Evolutionary conservation across 495 filamentous ascomycete species (phyloP).

Genomic region (Rhizodiscina lignyota): DNA sequence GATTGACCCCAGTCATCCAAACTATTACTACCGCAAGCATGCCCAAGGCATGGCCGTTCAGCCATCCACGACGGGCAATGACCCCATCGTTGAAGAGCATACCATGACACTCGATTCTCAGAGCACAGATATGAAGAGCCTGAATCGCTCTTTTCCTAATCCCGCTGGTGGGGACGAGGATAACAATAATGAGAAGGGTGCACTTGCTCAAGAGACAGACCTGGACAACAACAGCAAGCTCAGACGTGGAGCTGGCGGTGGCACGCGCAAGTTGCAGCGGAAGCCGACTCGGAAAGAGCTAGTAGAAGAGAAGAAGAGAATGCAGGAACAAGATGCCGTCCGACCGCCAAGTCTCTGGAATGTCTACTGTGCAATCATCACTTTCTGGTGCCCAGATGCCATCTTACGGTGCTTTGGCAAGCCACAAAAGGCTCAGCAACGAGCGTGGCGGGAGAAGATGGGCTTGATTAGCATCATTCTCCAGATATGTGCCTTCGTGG

Average conservation of each 20-base stretch:
- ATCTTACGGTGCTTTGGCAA: slow-evolving; percentile 74
- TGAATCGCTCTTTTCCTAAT: slow-evolving; percentile 16
- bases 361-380: slow-evolving; percentile 82
- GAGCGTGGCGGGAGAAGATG: slow-evolving; percentile 98
- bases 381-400: slow-evolving; percentile 87
- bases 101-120: slow-evolving; percentile 40
- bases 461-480: slow-evolving; percentile 88
- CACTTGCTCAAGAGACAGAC: no score
- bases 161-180: slow-evolving; percentile 4
- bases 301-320: slow-evolving; percentile 42
- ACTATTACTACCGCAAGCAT: slow-evolving; percentile 88
- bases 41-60: slow-evolving; percentile 74
- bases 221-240: slow-evolving; percentile 23
- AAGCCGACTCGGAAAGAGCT: slow-evolving; percentile 31
- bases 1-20: slow-evolving; percentile 69
- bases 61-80: slow-evolving; percentile 82
- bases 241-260: slow-evolving; percentile 16
- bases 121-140: slow-evolving; percentile 34
- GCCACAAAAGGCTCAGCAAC: slow-evolving; percentile 70
- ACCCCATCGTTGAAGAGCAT: slow-evolving; percentile 63
- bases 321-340: slow-evolving; percentile 50
- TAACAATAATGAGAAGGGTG: neutral
- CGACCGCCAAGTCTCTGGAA: slow-evolving; percentile 82
- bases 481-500: slow-evolving; percentile 73
- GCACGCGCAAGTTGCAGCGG: slow-evolving; percentile 24